Evolutionary conservation across 352 stramenopile genomes (phyloP).

Genomic region (Pythium apleroticum): DNA sequence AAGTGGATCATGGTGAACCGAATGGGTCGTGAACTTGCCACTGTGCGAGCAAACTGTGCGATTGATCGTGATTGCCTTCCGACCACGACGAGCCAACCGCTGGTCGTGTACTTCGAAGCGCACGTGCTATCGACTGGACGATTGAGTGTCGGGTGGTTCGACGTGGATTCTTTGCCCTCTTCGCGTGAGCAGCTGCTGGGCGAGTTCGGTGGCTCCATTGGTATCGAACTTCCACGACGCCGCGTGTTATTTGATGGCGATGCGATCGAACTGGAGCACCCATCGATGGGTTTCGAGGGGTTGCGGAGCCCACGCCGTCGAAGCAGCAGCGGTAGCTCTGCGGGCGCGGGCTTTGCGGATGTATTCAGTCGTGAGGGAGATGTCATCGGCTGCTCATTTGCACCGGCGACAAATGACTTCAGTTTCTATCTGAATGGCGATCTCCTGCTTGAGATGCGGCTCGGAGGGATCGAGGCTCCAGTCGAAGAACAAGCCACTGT

Average conservation of each 20-base stretch:
- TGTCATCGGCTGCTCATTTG: slow-evolving; percentile 54
- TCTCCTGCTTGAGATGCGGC: slow-evolving; percentile 24
- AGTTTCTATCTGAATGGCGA: slow-evolving; percentile 66
- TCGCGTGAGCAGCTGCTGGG: slow-evolving; percentile 36
- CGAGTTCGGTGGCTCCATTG: slow-evolving; percentile 39
- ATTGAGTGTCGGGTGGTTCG: slow-evolving; percentile 49
- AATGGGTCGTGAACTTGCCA: slow-evolving; percentile 38
- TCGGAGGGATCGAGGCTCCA: background rate
- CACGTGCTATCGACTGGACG: slow-evolving; percentile 50
- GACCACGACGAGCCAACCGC: background rate
- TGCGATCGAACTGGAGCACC: slow-evolving; percentile 18
- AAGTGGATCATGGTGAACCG: slow-evolving; percentile 64
- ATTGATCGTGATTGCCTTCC: slow-evolving; percentile 8
- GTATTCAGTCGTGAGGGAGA: slow-evolving; percentile 52
- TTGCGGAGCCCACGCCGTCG: slow-evolving; percentile 37
- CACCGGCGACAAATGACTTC: slow-evolving; percentile 32
- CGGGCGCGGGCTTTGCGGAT: slow-evolving; percentile 35
- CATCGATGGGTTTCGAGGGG: slow-evolving; percentile 1
- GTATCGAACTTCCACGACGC: slow-evolving; percentile 44
- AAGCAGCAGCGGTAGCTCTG: slow-evolving; percentile 28
- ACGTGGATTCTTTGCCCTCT: slow-evolving; percentile 2
- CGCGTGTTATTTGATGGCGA: slow-evolving; percentile 34
- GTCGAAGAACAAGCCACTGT: background rate
- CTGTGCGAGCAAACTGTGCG: slow-evolving; percentile 33
- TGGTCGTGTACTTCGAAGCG: slow-evolving; percentile 54